These are phyloP conservation scores for Acorus gramineus DNA, from an alignment of 106 monocot species.

Conservation along the genomic window DNA sequence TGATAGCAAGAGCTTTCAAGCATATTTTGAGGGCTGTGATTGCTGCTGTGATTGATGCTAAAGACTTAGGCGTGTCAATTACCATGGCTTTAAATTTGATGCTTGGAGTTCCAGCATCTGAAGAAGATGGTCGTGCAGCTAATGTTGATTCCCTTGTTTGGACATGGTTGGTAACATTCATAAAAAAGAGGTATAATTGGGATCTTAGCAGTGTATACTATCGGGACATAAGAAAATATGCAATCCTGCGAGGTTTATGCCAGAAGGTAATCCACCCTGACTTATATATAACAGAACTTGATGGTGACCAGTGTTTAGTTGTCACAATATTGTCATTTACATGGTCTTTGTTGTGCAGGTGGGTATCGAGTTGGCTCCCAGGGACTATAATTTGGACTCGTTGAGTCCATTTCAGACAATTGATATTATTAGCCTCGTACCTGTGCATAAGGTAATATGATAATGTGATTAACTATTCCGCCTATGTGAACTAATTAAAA, in stretches of 20 bases:
- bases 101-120: slow-evolving; percentile 56
- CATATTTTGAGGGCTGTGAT: slow-evolving; percentile 80
- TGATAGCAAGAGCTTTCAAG: slow-evolving; percentile 97
- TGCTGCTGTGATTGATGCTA: slow-evolving; percentile 42
- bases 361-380: slow-evolving; percentile 79
- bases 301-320: background rate
- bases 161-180: slow-evolving; percentile 68
- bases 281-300: background rate
- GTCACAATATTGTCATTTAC: background rate
- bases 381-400: slow-evolving; percentile 87
- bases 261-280: slow-evolving; percentile 56
- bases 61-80: slow-evolving; percentile 47
- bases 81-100: slow-evolving; percentile 78
- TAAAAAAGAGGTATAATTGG: slow-evolving; percentile 85
- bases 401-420: slow-evolving; percentile 53
- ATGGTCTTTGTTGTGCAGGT: slow-evolving; percentile 37
- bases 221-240: slow-evolving; percentile 75
- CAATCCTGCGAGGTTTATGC: slow-evolving; percentile 81
- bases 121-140: slow-evolving; percentile 13
- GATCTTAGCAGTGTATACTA: slow-evolving; percentile 47
- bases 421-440: slow-evolving; percentile 82
- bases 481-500: too few species aligned
- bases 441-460: slow-evolving; percentile 75
- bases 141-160: slow-evolving; percentile 52
- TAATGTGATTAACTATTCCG: too few species aligned